Conservation (phyloP, 1,139 yeast species). For the Debaryomyces robertsiae region DNA sequence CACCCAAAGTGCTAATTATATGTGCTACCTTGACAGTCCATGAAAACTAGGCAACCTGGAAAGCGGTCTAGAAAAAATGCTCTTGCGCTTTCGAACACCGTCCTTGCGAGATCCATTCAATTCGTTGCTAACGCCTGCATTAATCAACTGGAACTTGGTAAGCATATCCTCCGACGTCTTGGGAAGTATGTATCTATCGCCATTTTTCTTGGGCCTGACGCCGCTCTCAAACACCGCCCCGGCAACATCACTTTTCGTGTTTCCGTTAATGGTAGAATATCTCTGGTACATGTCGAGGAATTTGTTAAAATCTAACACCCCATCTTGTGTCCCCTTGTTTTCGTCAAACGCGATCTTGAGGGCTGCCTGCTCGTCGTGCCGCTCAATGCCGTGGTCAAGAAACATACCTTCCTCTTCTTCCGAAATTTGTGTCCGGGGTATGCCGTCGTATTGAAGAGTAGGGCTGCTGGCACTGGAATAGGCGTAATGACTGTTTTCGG, state of each 20-base stretch:
- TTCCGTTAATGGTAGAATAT: neutral
- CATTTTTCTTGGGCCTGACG: neutral
- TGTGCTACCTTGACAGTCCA: neutral
- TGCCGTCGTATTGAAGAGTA: neutral
- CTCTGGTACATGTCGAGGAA: neutral
- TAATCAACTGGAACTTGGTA: constrained; percentile 1
- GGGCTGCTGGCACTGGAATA: neutral
- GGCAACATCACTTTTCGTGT: neutral
- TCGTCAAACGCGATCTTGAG: neutral
- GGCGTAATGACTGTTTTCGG: no score
- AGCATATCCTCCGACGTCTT: constrained; percentile 5
- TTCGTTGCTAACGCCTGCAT: constrained; percentile 2
- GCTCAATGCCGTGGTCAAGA: neutral
- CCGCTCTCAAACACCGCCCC: neutral
- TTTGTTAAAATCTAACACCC: neutral
- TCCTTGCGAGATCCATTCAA: neutral
- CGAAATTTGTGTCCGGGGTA: neutral
- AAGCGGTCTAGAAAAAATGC: neutral
- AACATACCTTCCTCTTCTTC: neutral
- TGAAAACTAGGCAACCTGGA: neutral
- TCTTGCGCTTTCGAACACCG: neutral
- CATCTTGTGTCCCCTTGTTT: neutral
- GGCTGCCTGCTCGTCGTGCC: neutral
- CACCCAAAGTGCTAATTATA: no score
- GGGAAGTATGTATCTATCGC: neutral